Percentiles rank a stretch among this genome's conserved stretches.
phyloP scores from a whole-genome alignment of 148 eudicot genomes.

The Camellia sinensis region DNA sequence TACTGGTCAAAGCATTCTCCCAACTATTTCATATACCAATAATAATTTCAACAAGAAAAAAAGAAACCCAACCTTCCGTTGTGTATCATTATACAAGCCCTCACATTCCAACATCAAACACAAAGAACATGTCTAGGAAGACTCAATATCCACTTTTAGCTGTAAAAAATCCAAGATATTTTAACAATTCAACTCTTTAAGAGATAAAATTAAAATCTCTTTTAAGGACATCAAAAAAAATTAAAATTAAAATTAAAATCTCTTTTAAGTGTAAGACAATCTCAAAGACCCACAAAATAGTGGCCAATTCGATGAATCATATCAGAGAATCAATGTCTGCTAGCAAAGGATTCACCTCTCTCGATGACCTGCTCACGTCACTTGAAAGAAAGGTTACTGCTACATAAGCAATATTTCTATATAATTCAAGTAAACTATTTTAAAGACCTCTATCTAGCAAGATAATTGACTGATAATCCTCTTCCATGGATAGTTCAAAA shows the following conservation, averaged over 20 bases:
- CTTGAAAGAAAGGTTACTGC: neutral
- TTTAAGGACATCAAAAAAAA: too few relatives aligned
- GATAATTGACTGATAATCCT: neutral
- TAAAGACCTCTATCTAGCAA: neutral
- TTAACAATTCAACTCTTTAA: neutral
- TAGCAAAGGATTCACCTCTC: neutral
- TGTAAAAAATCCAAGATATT: neutral
- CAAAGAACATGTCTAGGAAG: too few relatives aligned
- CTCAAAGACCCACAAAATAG: neutral
- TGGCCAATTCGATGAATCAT: neutral
- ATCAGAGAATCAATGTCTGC: neutral
- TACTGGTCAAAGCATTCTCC: too few relatives aligned
- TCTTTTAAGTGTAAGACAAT: neutral
- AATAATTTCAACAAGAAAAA: too few relatives aligned
- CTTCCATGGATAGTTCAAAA: neutral
- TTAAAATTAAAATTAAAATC: neutral
- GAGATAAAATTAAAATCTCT: neutral
- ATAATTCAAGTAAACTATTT: neutral
- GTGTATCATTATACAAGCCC: too few relatives aligned
- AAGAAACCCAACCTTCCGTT: too few relatives aligned
- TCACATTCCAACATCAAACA: too few relatives aligned
- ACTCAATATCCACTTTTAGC: too few relatives aligned
- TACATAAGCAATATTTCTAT: neutral
- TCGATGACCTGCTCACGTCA: neutral
- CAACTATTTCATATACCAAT: too few relatives aligned